Evolutionary conservation across 148 eudicot genomes (phyloP).

Genomic region (Silene latifolia): DNA sequence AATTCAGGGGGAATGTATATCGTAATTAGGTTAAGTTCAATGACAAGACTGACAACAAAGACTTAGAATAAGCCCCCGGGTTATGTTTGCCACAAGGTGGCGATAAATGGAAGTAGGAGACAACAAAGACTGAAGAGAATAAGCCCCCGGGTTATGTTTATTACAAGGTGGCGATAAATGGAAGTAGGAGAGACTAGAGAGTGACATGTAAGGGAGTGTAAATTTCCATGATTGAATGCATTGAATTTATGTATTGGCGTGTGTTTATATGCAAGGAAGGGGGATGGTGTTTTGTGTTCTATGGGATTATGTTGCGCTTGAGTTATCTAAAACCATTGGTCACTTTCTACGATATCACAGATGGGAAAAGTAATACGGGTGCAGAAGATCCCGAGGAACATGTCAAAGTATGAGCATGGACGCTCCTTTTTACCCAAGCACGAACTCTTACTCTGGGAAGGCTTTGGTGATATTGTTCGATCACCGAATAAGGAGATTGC

Average conservation of each 20-base stretch:
- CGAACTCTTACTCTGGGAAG: conserved; percentile 72
- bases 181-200: not conserved
- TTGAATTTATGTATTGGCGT: not conserved
- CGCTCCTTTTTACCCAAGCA: conserved; percentile 46
- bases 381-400: conserved; percentile 52
- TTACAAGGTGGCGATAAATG: not conserved
- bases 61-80: too few relatives aligned
- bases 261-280: not conserved
- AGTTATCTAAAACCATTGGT: not conserved
- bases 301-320: not conserved
- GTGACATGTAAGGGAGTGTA: not conserved
- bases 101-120: not conserved
- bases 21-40: not conserved
- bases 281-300: not conserved
- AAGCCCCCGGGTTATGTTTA: too few relatives aligned
- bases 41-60: too few relatives aligned
- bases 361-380: conserved; percentile 68
- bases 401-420: conserved; percentile 37
- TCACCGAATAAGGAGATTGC: conserved; percentile 66
- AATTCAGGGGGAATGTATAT: not conserved
- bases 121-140: too few relatives aligned
- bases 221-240: not conserved
- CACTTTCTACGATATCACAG: conserved; percentile 24
- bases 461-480: conserved; percentile 41
- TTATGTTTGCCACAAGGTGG: too few relatives aligned